Evolutionary conservation across 805 yeast species (phyloP), one percentile per base, ranked within the genome.

Genomic region (Naumovozyma dairenensis): DNA sequence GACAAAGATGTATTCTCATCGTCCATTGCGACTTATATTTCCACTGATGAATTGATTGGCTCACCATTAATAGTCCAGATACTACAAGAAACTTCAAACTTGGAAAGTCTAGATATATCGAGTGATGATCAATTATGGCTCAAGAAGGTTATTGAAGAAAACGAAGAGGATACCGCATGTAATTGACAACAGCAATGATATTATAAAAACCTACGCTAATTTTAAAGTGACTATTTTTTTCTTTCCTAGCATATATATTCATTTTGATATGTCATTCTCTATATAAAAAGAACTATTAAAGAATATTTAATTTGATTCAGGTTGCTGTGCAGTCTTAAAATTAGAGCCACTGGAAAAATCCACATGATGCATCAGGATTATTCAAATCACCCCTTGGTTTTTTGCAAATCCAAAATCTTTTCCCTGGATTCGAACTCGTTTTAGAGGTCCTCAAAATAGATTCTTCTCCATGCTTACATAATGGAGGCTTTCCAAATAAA

Each of bases 401-500:
- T 0, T 60, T 39, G 46, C 80, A 74, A 16, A 69, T 61, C 78
- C 78, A 74, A 42, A 74, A 74, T 40, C 65, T 69, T 34, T 57
- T 61, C 0, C 78, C 78, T 25, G 59, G 65, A 37, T 68, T 69
- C 17, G 56, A 50, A 4, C 49, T 34, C 1, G 69, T 66, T 42
- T 52, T 62, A 0, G 74, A 71, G 0, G 72, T 64, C 39, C 67
- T 58, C 29, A 73, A 41, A 4, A 63, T 52, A 21, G 75, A 65
- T n/a, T 61, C 58, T 31, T 66, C 65, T 4, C 60, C 51, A 44
- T 74, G 79, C 21, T 61, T 57, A 48, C 80, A 74, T 5, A 34
- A 12, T 0, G 80, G 80, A 1, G 62, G 48, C 10, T 43, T 39
- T 1, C 55, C 59, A 36, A 46, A 49, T 5, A 41, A 29, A 20